Conservation (phyloP, 2,329 filamentous ascomycete species). For the Verruconis gallopava region DNA sequence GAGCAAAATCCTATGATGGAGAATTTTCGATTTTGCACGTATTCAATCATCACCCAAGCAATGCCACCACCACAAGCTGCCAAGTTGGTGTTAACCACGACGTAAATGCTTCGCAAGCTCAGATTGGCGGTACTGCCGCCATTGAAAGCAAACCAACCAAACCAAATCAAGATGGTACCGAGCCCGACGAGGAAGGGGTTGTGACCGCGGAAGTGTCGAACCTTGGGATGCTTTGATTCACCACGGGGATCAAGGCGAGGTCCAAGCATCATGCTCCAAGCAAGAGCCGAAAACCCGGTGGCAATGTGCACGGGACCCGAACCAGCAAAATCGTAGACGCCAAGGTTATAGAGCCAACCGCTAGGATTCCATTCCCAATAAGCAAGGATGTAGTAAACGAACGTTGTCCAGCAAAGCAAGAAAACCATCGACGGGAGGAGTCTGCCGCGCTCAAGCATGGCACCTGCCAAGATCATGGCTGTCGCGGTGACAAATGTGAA, state of each 20-base stretch:
- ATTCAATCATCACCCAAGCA: slow-evolving; percentile 30
- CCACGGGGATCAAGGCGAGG: not conserved
- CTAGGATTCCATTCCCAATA: slow-evolving; percentile 68
- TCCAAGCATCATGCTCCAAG: slow-evolving; percentile 70
- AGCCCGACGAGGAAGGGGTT: slow-evolving; percentile 70
- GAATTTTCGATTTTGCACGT: slow-evolving; percentile 56
- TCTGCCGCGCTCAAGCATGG: slow-evolving; percentile 66
- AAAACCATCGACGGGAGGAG: slow-evolving; percentile 22
- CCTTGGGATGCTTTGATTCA: not conserved
- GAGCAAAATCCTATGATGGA: slow-evolving; percentile 60
- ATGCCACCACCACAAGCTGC: slow-evolving; percentile 42
- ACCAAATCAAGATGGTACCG: slow-evolving; percentile 48
- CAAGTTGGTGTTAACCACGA: slow-evolving; percentile 46
- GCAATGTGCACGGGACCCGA: slow-evolving; percentile 65
- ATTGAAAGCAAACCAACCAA: slow-evolving; percentile 25
- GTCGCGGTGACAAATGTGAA: slow-evolving; percentile 83
- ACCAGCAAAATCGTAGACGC: slow-evolving; percentile 61
- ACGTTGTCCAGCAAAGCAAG: slow-evolving; percentile 23
- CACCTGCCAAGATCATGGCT: slow-evolving; percentile 60
- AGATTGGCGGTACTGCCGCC: slow-evolving; percentile 39
- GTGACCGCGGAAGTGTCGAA: slow-evolving; percentile 58
- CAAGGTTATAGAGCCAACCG: slow-evolving; percentile 57
- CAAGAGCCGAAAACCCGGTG: slow-evolving; percentile 57
- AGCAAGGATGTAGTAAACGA: slow-evolving; percentile 37
- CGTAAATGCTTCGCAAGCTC: slow-evolving; percentile 39